Base-by-base conservation (phyloP, 2,329 filamentous ascomycete genomes). In the Aspergillus fischeri region DNA sequence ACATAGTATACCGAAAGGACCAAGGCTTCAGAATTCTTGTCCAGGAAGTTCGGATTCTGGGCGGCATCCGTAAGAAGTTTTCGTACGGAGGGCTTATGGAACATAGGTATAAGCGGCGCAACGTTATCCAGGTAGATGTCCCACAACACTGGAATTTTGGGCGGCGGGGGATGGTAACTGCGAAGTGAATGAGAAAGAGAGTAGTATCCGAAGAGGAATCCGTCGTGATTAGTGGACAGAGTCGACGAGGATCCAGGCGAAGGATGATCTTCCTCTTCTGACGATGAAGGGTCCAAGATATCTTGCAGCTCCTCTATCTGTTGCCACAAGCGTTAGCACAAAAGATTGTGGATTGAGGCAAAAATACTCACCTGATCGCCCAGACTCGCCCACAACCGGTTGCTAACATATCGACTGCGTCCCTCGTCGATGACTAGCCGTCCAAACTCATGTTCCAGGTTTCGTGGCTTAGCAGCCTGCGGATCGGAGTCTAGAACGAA, bases 1-100 rank as follows among this genome's bases (percentile, higher is more conserved):
- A 78, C 79, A 58, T 86, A 83, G 68, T 87, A 88, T 49, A 89
- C 81, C 7, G 83, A 74, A 64, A 88, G 87, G 1, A 88, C 70
- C 27, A 87, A 70, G 3, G 81, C 78, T 66, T 88, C 86, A 51
- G 66, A 75, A 62, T 69, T 78, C 61, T 81, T 85, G 51, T 79
- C 76, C 35, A 85, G 66, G 35, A 76, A 76, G 47, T 82, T 77
- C 1, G 81, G 72, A 49, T 81, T 75, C 38, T 76, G 76, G 1
- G 80, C 73, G 3, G 82, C 80, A 27, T 80, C 75, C n/a, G 79
- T 64, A 41, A 87, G 72, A 1, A 79, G 75, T 1, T 78, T 77
- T 56, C 81, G 78, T 24, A 81, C 73, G 9, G 78, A 82, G 1
- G 83, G 83, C 4, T 79, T 75, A 66, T 87, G 84, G 10, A 87